phyloP scores from a whole-genome alignment of 2,329 filamentous ascomycete genomes.

The Chaetothyriales sp. region DNA sequence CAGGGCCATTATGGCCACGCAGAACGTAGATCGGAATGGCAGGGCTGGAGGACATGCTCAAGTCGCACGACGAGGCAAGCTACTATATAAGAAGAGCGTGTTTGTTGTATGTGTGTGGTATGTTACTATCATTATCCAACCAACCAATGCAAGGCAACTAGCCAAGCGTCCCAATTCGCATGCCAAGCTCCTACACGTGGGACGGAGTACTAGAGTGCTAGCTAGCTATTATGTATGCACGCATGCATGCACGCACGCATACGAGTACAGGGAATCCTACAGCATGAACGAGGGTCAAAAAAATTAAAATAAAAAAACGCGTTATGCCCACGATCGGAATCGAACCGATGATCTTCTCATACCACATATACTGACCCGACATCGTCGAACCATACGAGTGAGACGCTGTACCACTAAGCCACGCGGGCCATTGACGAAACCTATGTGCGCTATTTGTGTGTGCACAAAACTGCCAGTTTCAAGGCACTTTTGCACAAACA shows the following conservation, averaged over 20 bases:
- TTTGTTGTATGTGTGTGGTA: not conserved
- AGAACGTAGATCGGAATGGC: conserved; percentile 56
- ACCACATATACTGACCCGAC: not conserved
- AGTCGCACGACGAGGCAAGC: not conserved
- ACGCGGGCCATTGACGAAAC: conserved; percentile 5
- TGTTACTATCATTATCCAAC: too few species aligned
- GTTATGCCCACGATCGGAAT: conserved; percentile 12
- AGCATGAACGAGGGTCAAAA: too few species aligned
- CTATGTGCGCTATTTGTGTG: conserved; percentile 4
- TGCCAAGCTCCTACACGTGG: too few species aligned
- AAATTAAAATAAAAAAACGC: conserved; percentile 1
- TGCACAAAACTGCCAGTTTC: not conserved
- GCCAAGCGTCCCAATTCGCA: not conserved
- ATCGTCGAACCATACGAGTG: conserved; percentile 14
- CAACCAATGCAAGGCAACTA: too few species aligned
- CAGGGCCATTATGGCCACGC: conserved; percentile 68
- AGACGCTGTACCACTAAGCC: conserved; percentile 19
- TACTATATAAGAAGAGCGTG: not conserved
- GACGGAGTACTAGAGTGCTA: not conserved
- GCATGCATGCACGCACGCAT: too few species aligned
- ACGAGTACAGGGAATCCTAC: not conserved
- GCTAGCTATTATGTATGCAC: too few species aligned
- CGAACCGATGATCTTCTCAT: conserved; percentile 19
- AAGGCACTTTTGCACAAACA: not conserved
- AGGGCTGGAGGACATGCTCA: conserved; percentile 20